These are phyloP conservation scores for Amoebophrya sp. DNA, from an alignment of 169 alveolate species.

Conservation along the genomic window DNA sequence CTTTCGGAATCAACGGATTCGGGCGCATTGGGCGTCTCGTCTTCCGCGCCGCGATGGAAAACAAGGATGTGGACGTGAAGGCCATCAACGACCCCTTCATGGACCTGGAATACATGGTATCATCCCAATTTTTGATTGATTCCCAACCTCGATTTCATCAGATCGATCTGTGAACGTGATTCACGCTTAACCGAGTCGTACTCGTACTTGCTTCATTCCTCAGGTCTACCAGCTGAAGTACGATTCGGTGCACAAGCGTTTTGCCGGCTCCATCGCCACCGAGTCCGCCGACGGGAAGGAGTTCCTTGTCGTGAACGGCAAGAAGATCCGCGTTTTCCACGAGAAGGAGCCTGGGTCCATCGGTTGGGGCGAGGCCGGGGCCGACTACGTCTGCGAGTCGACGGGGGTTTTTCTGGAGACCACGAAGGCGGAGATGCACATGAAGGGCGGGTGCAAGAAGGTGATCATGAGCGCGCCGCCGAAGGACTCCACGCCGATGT, in stretches of 20 bases:
- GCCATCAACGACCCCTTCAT: conserved; percentile 97
- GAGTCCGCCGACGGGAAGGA: conserved; percentile 60
- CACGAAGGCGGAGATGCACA: conserved; percentile 81
- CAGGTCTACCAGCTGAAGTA: conserved; percentile 78
- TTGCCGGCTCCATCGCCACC: conserved; percentile 42
- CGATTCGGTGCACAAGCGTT: conserved; percentile 93
- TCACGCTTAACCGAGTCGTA: too few relatives aligned
- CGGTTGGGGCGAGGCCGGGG: conserved; percentile 93
- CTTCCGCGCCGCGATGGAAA: conserved; percentile 81
- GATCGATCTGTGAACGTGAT: too few relatives aligned
- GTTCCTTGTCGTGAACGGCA: conserved; percentile 61
- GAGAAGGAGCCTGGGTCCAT: conserved; percentile 88
- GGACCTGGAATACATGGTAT: too few relatives aligned
- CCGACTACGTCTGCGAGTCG: conserved; percentile 89
- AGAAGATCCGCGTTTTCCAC: conserved; percentile 56
- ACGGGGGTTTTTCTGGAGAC: conserved; percentile 92
- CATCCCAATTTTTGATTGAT: too few relatives aligned
- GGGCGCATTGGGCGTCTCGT: conserved; percentile 99
- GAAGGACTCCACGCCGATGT: conserved; percentile 92
- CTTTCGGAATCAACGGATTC: conserved; percentile 96
- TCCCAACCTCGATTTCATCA: too few relatives aligned
- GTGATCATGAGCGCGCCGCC: conserved; percentile 98
- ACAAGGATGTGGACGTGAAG: conserved; percentile 61
- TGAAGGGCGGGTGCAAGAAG: conserved; percentile 54
- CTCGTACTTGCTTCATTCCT: too few relatives aligned